Base-by-base conservation (phyloP, 495 filamentous ascomycete genomes). In the Annulohypoxylon stygium region DNA sequence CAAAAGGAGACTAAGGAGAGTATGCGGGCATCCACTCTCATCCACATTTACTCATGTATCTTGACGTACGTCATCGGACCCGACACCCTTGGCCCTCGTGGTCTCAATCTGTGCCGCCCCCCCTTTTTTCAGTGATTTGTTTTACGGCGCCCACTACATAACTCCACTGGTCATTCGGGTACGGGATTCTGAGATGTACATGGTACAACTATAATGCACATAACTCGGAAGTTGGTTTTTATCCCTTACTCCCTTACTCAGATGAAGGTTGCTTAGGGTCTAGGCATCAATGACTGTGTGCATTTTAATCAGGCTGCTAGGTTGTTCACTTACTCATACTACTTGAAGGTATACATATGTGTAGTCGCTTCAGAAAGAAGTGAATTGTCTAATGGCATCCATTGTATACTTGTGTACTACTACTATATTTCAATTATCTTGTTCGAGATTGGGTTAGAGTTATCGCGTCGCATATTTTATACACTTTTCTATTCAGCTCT, bases 1-100 rank as follows among this genome's bases (percentile, higher is more conserved):
- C 43, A 45, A 37, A n/a, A n/a, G 26, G 47, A 43, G 57, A 41
- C n/a, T 30, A 43, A 30, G 30, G 20, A 23, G 20, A 1, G 30
- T 30, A 30, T 30, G 30, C 30, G 5, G 30, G 30, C 30, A 30
- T 30, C 30, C 33, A 18, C 57, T 14, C n/a, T 18, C 58, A 3
- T 70, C 10, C 67, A 57, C 14, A 43, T 70, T 3, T 50, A 57
- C 26, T 12, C 18, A 41, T 5, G 53, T 50, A 23, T 41, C 39
- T 59, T 59, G 62, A 57, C 57, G 69, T 71, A 71, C 69, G 69
- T 71, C 62, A 71, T 71, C 63, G 48, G 23, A 4, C 14, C 43
- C 43, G 10, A 16, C 11, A 8, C 50, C 61, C 60, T 23, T 65
- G 61, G 47, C 39, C 54, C 45, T 61, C 45, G 47, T 66, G 55